Conservation (phyloP, 306 rosid species). For the Ormosia emarginata region DNA sequence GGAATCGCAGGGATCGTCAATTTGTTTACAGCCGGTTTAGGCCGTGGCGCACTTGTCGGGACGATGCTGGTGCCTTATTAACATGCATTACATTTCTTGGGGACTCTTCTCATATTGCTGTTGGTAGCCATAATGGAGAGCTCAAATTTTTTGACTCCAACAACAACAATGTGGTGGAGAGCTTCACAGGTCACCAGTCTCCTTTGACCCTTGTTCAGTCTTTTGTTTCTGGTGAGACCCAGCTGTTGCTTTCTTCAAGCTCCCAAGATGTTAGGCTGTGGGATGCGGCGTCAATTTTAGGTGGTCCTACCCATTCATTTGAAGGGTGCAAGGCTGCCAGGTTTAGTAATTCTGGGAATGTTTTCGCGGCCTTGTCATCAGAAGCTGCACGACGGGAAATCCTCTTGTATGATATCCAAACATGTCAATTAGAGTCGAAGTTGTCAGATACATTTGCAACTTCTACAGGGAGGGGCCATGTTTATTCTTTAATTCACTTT, state of each 20-base stretch:
- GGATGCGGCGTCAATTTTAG: slow-evolving; percentile 70
- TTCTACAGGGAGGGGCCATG: slow-evolving; percentile 77
- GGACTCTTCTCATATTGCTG: slow-evolving; percentile 84
- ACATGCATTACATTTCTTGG: slow-evolving; percentile 86
- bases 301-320: slow-evolving; percentile 81
- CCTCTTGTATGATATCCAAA: slow-evolving; percentile 74
- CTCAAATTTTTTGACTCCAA: slow-evolving; percentile 80
- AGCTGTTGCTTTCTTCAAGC: slow-evolving; percentile 89
- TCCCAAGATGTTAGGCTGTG: slow-evolving; percentile 79
- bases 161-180: slow-evolving; percentile 70
- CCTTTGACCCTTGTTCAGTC: slow-evolving; percentile 85
- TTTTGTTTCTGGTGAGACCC: slow-evolving; percentile 62
- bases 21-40: slow-evolving; percentile 93
- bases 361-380: slow-evolving; percentile 74
- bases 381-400: slow-evolving; percentile 76
- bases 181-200: slow-evolving; percentile 78
- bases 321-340: slow-evolving; percentile 96
- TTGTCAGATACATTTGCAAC: slow-evolving; percentile 58
- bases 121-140: slow-evolving; percentile 89
- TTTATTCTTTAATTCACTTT: slow-evolving; percentile 75
- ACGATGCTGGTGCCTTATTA: slow-evolving; percentile 72
- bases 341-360: slow-evolving; percentile 76
- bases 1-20: slow-evolving; percentile 94
- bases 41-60: slow-evolving; percentile 97
- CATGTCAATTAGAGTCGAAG: slow-evolving; percentile 55